These are phyloP conservation scores for Annona cherimola DNA, from an alignment of 164 flowering plant species.

Conservation along the genomic window DNA sequence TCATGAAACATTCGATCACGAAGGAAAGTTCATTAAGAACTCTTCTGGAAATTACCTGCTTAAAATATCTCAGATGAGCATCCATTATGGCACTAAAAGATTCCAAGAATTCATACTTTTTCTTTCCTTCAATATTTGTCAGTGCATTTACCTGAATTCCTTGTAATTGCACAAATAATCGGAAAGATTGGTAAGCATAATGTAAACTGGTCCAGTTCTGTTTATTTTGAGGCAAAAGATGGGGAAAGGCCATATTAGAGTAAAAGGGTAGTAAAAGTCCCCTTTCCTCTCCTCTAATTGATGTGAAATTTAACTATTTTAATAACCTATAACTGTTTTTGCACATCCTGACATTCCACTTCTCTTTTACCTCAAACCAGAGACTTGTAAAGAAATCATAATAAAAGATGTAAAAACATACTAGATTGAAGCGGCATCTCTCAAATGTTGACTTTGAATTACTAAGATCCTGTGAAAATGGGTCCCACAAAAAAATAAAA, in stretches of 20 bases:
- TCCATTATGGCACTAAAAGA: constrained; percentile 93
- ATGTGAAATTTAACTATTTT: too few species aligned
- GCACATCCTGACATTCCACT: too few species aligned
- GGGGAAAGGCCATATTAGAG: too few species aligned
- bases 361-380: too few species aligned
- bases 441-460: constrained; percentile 95
- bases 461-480: constrained; percentile 58
- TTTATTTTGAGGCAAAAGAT: too few species aligned
- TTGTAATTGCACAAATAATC: constrained; percentile 28
- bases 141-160: constrained; percentile 81
- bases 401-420: constrained; percentile 32
- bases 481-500: neutral
- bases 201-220: neutral
- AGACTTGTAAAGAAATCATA: neutral
- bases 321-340: too few species aligned
- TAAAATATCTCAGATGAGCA: constrained; percentile 87
- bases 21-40: neutral
- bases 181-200: constrained; percentile 2
- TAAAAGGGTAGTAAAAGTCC: too few species aligned
- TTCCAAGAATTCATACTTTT: constrained; percentile 87
- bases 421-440: constrained; percentile 88
- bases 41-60: constrained; percentile 45
- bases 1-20: neutral
- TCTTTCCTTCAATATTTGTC: constrained; percentile 76
- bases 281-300: too few species aligned